phyloP scores from a whole-genome alignment of 164 flowering plant genomes.

The Protea cynaroides region DNA sequence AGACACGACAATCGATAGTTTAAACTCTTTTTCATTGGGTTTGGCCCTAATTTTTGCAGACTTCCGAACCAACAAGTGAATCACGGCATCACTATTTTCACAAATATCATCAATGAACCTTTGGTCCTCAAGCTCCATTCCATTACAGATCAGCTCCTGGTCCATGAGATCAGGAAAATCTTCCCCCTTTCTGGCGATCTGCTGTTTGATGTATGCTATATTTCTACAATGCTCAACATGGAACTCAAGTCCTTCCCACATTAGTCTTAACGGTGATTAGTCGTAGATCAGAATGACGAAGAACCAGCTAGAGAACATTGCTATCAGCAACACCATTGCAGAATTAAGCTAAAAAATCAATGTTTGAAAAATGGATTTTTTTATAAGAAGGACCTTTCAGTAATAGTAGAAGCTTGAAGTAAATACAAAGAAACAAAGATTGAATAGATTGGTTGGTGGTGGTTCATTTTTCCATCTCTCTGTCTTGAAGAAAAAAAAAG shows the following conservation, averaged over 20 bases:
- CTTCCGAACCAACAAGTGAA: too few species aligned
- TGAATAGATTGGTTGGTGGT: too few species aligned
- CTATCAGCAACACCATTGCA: constrained; percentile 56
- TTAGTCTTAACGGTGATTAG: constrained; percentile 48
- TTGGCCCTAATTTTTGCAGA: too few species aligned
- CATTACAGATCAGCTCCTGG: constrained; percentile 45
- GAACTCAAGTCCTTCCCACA: too few species aligned
- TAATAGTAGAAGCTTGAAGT: too few species aligned
- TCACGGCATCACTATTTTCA: too few species aligned
- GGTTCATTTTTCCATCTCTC: too few species aligned
- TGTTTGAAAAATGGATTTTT: too few species aligned
- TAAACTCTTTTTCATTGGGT: constrained; percentile 43
- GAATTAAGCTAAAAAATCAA: too few species aligned
- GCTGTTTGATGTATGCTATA: constrained; percentile 54
- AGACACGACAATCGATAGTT: constrained; percentile 45
- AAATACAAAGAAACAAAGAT: too few species aligned
- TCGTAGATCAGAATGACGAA: constrained; percentile 51
- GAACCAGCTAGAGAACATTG: constrained; percentile 57
- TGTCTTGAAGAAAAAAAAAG: too few species aligned
- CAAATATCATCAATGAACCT: constrained; percentile 43
- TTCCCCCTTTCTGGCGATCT: constrained; percentile 30
- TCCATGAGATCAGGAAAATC: constrained; percentile 37
- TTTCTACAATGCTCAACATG: constrained; percentile 46
- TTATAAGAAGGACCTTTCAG: too few species aligned
- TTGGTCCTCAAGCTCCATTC: constrained; percentile 54